Conservation (phyloP, 1,139 yeast species). For the Eremothecium sinecaudum region DNA sequence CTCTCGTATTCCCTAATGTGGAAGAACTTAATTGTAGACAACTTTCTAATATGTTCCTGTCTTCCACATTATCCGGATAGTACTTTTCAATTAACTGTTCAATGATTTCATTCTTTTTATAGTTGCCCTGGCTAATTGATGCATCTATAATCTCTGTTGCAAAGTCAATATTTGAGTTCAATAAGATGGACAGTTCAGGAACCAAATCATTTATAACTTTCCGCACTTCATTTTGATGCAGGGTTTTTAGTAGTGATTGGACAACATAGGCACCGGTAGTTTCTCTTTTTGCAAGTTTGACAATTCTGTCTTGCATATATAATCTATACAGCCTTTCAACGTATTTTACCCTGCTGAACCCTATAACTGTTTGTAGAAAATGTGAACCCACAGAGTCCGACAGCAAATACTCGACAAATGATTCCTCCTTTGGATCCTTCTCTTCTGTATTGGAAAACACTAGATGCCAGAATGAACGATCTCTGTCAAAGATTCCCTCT, state of each 20-base stretch:
- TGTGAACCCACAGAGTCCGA: constrained; percentile 90
- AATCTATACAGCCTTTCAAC: constrained; percentile 59
- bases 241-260: constrained; percentile 53
- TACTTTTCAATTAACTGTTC: constrained; percentile 50
- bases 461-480: constrained; percentile 56
- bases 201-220: constrained; percentile 59
- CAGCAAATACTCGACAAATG: constrained; percentile 73
- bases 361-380: constrained; percentile 65
- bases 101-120: constrained; percentile 57
- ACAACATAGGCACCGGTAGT: constrained; percentile 78
- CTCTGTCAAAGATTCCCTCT: constrained; percentile 72
- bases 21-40: constrained; percentile 55
- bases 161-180: constrained; percentile 62
- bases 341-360: constrained; percentile 56
- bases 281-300: constrained; percentile 66
- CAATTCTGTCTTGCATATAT: constrained; percentile 66
- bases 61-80: constrained; percentile 41
- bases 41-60: constrained; percentile 51
- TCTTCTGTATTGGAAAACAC: constrained; percentile 37
- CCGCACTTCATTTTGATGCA: constrained; percentile 51
- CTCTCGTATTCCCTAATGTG: constrained; percentile 71
- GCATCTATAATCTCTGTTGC: constrained; percentile 63
- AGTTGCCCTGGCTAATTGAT: constrained; percentile 49
- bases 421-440: constrained; percentile 57
- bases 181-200: constrained; percentile 54